phyloP scores from a whole-genome alignment of 148 eudicot species.

The Pharnaceum exiguum region DNA sequence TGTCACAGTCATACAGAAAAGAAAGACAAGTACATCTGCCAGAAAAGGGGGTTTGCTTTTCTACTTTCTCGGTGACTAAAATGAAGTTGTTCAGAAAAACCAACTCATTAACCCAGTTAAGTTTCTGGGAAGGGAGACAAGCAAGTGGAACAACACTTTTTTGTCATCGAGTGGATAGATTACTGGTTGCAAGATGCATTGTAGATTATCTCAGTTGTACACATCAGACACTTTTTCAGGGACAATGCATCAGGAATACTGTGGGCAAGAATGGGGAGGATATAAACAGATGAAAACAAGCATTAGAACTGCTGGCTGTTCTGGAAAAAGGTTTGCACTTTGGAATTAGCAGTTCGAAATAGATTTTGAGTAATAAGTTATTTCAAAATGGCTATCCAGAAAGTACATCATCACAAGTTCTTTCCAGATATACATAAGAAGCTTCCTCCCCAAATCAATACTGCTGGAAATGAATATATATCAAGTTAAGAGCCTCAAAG shows the following conservation, averaged over 20 bases:
- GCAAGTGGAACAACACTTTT: constrained; percentile 13
- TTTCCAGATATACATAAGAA: too few species aligned
- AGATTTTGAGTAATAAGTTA: too few species aligned
- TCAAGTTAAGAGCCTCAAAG: too few species aligned
- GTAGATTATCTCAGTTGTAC: constrained; percentile 1
- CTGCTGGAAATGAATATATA: too few species aligned
- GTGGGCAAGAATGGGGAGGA: not conserved
- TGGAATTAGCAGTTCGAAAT: too few species aligned
- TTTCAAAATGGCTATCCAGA: too few species aligned
- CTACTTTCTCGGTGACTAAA: not conserved
- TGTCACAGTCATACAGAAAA: too few species aligned
- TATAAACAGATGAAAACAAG: not conserved
- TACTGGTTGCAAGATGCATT: constrained; percentile 3
- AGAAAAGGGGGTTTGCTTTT: constrained; percentile 15
- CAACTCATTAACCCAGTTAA: constrained; percentile 1
- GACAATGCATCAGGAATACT: constrained; percentile 1
- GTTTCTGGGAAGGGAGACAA: constrained; percentile 16
- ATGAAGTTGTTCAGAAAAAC: not conserved
- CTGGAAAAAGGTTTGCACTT: too few species aligned
- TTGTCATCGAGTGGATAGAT: constrained; percentile 7
- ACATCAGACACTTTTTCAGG: not conserved
- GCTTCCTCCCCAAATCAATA: too few species aligned
- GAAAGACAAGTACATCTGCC: constrained; percentile 1
- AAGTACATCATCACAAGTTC: too few species aligned
- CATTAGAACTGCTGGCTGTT: too few species aligned